A percentile compares a stretch with the other conserved stretches of the same genome.
Conservation (phyloP, 257 asterid species). For the Thymus mandschuricus region DNA sequence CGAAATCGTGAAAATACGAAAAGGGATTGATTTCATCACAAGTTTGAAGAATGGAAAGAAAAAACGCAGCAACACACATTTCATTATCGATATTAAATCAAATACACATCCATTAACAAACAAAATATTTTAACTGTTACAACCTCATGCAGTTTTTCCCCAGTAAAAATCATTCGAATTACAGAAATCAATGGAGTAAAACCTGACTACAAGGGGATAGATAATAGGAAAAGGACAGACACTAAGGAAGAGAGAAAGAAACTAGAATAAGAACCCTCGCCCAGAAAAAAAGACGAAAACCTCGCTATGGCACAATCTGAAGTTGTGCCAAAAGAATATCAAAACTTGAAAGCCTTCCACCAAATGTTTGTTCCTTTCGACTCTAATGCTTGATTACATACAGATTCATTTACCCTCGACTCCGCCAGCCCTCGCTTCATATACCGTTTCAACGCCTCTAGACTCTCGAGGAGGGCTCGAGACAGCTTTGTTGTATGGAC, state of each 20-base stretch:
- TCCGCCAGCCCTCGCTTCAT: slow-evolving; percentile 41
- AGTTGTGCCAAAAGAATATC: slow-evolving; percentile 48
- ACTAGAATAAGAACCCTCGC: slow-evolving; percentile 37
- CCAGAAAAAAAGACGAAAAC: slow-evolving; percentile 34
- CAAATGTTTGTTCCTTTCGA: slow-evolving; percentile 19
- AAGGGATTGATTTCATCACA: neutral
- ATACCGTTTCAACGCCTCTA: slow-evolving; percentile 24
- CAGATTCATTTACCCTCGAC: slow-evolving; percentile 35
- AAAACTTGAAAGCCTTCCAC: slow-evolving; percentile 45
- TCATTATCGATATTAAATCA: neutral
- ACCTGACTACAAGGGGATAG: slow-evolving; percentile 31
- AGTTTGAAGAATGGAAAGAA: neutral
- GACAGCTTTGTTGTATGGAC: slow-evolving; percentile 40
- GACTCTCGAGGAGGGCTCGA: slow-evolving; percentile 17
- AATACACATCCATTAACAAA: slow-evolving; percentile 33
- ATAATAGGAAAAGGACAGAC: neutral
- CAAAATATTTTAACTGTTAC: slow-evolving; percentile 40
- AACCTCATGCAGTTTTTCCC: slow-evolving; percentile 18
- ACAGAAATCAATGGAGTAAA: slow-evolving; percentile 34
- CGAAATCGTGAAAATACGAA: too few relatives aligned
- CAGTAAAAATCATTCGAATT: slow-evolving; percentile 18
- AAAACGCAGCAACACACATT: neutral
- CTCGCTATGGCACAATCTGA: slow-evolving; percentile 35
- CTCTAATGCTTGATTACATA: slow-evolving; percentile 37
- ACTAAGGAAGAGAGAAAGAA: slow-evolving; percentile 24